A percentile compares a stretch with the other conserved stretches of the same genome.
These are phyloP conservation scores for Xerocomus spinulosus DNA, from an alignment of 768 basidiomycete species.

Conservation along the genomic window DNA sequence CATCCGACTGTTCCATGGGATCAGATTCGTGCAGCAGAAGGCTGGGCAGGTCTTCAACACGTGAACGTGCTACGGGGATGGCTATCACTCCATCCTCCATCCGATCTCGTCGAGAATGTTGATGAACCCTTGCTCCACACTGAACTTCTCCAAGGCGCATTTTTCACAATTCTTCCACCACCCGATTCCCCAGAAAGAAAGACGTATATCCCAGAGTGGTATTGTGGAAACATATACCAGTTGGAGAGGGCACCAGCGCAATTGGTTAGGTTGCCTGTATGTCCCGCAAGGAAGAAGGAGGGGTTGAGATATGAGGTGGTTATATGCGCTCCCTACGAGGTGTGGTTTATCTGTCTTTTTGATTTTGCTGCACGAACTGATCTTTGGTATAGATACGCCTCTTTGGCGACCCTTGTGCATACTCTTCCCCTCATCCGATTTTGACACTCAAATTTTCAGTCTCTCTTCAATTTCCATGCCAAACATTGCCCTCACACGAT, in stretches of 20 bases:
- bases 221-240: constrained; percentile 82
- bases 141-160: constrained; percentile 67
- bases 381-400: constrained; percentile 57
- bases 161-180: constrained; percentile 63
- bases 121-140: constrained; percentile 52
- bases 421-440: constrained; percentile 42
- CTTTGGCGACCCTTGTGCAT: constrained; percentile 66
- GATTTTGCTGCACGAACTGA: background rate
- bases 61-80: constrained; percentile 65
- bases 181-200: constrained; percentile 26
- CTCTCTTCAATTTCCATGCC: constrained; percentile 32
- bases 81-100: constrained; percentile 53
- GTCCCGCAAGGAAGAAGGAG: constrained; percentile 32
- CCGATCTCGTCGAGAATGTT: constrained; percentile 1
- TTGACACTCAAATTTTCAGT: constrained; percentile 53
- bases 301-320: constrained; percentile 63
- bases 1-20: constrained; percentile 65
- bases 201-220: constrained; percentile 50
- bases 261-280: constrained; percentile 44
- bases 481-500: background rate
- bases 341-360: constrained; percentile 17
- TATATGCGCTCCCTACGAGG: constrained; percentile 84
- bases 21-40: constrained; percentile 67
- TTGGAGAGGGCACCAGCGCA: constrained; percentile 51
- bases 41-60: constrained; percentile 86